phyloP scores from a whole-genome alignment of 2,329 filamentous ascomycete species.

The Aureobasidium musti region DNA sequence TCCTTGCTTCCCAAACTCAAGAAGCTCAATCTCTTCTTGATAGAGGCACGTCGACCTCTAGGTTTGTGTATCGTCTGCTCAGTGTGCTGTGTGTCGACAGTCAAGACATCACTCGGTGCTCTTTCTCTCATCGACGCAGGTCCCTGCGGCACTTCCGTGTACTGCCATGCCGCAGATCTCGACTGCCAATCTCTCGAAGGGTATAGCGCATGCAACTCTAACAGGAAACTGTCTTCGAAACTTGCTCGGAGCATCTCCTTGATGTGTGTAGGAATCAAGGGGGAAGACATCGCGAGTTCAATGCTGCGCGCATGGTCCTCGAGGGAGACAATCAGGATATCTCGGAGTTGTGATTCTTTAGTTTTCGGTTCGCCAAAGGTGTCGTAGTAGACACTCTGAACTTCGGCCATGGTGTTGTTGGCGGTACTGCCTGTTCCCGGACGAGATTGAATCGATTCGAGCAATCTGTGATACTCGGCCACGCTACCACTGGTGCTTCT shows the following conservation, averaged over 20 bases:
- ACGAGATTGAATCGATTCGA: conserved; percentile 49
- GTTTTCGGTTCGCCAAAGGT: conserved; percentile 45
- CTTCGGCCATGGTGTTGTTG: conserved; percentile 10
- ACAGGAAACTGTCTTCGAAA: conserved; percentile 50
- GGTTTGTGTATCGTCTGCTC: conserved; percentile 1
- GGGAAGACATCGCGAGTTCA: conserved; percentile 71
- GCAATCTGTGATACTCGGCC: conserved; percentile 71
- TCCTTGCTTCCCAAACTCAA: conserved; percentile 26
- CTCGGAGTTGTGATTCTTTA: conserved; percentile 62
- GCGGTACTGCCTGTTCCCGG: conserved; percentile 5
- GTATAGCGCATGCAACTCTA: conserved; percentile 47
- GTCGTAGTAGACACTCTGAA: conserved; percentile 40
- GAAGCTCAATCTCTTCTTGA: conserved; percentile 30
- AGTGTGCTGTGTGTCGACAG: background rate
- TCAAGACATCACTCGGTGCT: conserved; percentile 12
- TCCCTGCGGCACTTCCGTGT: conserved; percentile 13
- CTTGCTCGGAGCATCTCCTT: conserved; percentile 37
- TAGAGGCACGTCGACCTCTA: conserved; percentile 7
- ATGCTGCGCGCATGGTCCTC: conserved; percentile 88
- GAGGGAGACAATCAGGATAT: conserved; percentile 78
- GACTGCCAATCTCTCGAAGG: conserved; percentile 38
- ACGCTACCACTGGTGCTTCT: conserved; percentile 74
- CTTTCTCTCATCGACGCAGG: background rate
- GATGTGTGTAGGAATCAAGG: conserved; percentile 64
- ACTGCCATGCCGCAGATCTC: conserved; percentile 35